phyloP scores from a whole-genome alignment of 2,329 filamentous ascomycete genomes.

The Aspergillus sclerotialis region DNA sequence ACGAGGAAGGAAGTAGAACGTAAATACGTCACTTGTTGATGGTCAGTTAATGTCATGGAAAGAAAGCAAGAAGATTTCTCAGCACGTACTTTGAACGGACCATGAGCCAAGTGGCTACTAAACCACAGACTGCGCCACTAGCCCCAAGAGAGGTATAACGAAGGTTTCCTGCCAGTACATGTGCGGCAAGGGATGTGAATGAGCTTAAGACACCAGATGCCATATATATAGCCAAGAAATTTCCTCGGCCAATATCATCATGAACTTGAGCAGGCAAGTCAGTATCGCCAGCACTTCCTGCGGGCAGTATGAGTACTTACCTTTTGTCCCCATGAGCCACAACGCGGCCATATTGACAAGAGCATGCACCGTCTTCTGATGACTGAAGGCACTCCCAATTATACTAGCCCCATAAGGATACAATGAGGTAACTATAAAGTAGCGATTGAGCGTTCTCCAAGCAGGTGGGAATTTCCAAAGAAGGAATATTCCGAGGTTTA shows the following conservation, averaged over 20 bases:
- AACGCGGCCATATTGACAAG: conserved; percentile 48
- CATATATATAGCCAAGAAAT: conserved; percentile 49
- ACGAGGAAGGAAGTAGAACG: conserved; percentile 34
- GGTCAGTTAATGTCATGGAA: conserved; percentile 3
- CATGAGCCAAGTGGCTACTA: conserved; percentile 45
- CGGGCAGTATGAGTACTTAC: conserved; percentile 21
- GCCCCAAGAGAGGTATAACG: conserved; percentile 44
- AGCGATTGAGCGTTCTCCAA: conserved; percentile 51
- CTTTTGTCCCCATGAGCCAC: conserved; percentile 46
- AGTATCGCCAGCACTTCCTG: conserved; percentile 4
- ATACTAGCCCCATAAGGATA: conserved; percentile 48
- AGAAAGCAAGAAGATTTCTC: not conserved
- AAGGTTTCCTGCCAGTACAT: conserved; percentile 38
- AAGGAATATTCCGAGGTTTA: conserved; percentile 46
- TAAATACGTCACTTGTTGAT: conserved; percentile 30
- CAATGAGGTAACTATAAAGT: conserved; percentile 46
- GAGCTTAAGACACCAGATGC: conserved; percentile 42
- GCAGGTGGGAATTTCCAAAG: conserved; percentile 47
- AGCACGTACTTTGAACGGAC: conserved; percentile 38
- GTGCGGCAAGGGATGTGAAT: conserved; percentile 38
- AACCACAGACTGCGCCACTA: conserved; percentile 44
- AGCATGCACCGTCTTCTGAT: conserved; percentile 48
- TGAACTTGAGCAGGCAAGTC: conserved; percentile 33
- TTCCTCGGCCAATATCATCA: conserved; percentile 50
- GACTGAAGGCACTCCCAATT: conserved; percentile 51